A percentile compares a stretch with the other conserved stretches of the same genome.
These are phyloP conservation scores for Nemania sp. DNA, from an alignment of 2,329 filamentous ascomycete genomes.

Conservation along the genomic window DNA sequence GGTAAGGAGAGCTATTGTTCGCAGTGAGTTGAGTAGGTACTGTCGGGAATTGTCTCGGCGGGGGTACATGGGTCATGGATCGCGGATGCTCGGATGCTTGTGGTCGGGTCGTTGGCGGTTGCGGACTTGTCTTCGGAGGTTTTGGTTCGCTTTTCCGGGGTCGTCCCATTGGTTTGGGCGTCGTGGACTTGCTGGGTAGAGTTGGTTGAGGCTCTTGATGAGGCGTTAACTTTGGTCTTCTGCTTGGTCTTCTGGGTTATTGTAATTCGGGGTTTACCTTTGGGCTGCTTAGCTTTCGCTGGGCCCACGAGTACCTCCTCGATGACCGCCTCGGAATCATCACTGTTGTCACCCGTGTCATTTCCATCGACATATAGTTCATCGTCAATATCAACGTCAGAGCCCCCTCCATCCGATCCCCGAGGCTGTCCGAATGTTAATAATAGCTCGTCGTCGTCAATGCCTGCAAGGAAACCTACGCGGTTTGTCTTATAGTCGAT, in stretches of 20 bases:
- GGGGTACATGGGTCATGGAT: neutral
- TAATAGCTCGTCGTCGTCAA: conserved; percentile 29
- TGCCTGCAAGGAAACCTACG: conserved; percentile 38
- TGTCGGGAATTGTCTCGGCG: conserved; percentile 2
- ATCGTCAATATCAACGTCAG: conserved; percentile 36
- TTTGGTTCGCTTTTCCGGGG: neutral
- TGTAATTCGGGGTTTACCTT: conserved; percentile 25
- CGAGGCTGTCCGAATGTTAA: conserved; percentile 32
- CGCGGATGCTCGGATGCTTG: neutral
- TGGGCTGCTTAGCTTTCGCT: conserved; percentile 2
- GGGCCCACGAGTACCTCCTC: conserved; percentile 5
- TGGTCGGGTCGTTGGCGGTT: neutral
- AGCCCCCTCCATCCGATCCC: conserved; percentile 33
- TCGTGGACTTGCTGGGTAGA: conserved; percentile 3
- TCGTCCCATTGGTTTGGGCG: conserved; percentile 4
- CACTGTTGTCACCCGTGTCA: conserved; percentile 34
- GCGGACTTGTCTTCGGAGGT: neutral
- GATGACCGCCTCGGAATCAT: conserved; percentile 16
- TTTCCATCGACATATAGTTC: conserved; percentile 38
- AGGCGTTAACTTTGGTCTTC: conserved; percentile 34
- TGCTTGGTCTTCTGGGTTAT: conserved; percentile 24
- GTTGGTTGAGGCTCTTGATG: conserved; percentile 30
- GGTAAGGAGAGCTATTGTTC: conserved; percentile 1
- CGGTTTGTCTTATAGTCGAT: conserved; percentile 53
- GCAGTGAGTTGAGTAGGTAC: conserved; percentile 2